phyloP scores from a whole-genome alignment of 495 filamentous ascomycete genomes.

The Hyaloscypha variabilis region DNA sequence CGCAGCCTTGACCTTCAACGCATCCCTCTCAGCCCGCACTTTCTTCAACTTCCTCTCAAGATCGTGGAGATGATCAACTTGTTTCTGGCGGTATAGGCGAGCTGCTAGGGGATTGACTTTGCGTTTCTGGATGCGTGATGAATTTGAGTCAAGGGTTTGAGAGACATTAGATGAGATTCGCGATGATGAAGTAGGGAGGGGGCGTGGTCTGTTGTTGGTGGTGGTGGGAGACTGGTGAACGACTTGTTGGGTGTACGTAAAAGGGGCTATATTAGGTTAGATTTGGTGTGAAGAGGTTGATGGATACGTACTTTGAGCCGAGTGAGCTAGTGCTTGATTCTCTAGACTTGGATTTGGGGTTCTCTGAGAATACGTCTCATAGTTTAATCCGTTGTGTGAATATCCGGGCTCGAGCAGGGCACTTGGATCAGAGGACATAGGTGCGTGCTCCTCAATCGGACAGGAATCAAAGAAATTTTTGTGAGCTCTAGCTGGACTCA shows the following conservation, averaged over 20 bases:
- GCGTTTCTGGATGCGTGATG: slow-evolving; percentile 46
- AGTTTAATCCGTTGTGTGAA: background rate
- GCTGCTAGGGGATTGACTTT: slow-evolving; percentile 70
- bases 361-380: background rate
- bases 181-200: background rate
- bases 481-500: background rate
- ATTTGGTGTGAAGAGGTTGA: too few relatives aligned
- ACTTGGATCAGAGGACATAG: background rate
- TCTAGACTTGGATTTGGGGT: too few relatives aligned
- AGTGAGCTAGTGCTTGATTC: too few relatives aligned
- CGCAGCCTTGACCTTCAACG: slow-evolving; percentile 63
- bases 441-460: background rate
- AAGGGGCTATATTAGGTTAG: too few relatives aligned
- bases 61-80: slow-evolving; percentile 65
- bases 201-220: background rate
- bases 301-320: too few relatives aligned
- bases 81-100: slow-evolving; percentile 71
- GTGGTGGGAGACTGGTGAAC: too few relatives aligned
- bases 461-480: background rate
- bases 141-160: background rate
- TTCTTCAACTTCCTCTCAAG: slow-evolving; percentile 64
- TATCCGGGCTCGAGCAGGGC: background rate
- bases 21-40: slow-evolving; percentile 63
- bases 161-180: too few relatives aligned
- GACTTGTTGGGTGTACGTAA: too few relatives aligned